Conservation (phyloP, 1,139 yeast genomes). For the Taiozyma onychis region DNA sequence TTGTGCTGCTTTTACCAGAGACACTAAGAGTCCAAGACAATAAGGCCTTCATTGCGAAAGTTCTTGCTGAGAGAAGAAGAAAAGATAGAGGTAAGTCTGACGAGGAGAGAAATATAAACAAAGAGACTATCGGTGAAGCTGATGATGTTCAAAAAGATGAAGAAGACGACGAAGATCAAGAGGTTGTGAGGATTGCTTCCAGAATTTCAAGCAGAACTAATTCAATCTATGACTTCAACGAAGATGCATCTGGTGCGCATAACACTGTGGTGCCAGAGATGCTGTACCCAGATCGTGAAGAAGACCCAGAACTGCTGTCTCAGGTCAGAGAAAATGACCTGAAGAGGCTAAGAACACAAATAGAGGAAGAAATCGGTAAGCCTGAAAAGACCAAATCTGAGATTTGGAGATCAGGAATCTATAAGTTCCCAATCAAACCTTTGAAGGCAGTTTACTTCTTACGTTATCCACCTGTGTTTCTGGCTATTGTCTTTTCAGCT, state of each 20-base stretch:
- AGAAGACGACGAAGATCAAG: neutral
- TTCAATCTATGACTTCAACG: constrained; percentile 4
- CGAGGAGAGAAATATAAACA: constrained; percentile 1
- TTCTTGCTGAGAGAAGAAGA: constrained; percentile 34
- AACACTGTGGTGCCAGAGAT: constrained; percentile 27
- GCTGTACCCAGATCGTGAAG: constrained; percentile 22
- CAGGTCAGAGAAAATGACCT: constrained; percentile 22
- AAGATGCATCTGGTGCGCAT: constrained; percentile 16
- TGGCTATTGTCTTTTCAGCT: constrained; percentile 61
- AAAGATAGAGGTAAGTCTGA: constrained; percentile 8
- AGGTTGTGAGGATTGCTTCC: constrained; percentile 14
- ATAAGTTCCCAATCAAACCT: constrained; percentile 42
- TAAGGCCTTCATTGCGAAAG: constrained; percentile 40
- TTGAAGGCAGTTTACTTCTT: constrained; percentile 46
- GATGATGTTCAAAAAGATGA: constrained; percentile 6
- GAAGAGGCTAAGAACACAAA: constrained; percentile 25
- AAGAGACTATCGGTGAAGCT: constrained; percentile 5
- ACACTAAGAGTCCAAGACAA: constrained; percentile 57
- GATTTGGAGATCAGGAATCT: constrained; percentile 24
- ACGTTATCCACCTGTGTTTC: constrained; percentile 65
- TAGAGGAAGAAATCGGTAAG: constrained; percentile 21
- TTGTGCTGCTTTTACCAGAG: constrained; percentile 65
- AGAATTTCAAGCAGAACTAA: constrained; percentile 14
- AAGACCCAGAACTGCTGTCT: neutral
- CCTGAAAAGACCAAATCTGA: constrained; percentile 11